These are phyloP conservation scores for Sarocladiaceae sp. DNA, from an alignment of 2,329 filamentous ascomycete genomes.

Conservation along the genomic window DNA sequence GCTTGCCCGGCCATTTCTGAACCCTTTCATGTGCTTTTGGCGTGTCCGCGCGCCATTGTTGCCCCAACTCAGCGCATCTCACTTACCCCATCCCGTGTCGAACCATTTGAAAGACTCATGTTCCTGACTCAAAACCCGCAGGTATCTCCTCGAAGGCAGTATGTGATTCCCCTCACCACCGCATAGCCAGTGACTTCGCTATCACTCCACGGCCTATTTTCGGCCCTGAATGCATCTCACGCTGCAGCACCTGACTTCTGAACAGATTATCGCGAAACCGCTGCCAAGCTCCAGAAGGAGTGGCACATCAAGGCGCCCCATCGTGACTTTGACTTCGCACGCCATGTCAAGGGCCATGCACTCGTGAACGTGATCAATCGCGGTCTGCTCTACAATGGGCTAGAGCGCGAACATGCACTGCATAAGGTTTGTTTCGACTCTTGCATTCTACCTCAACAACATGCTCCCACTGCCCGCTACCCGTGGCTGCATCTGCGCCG, in stretches of 20 bases:
- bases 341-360: constrained; percentile 60
- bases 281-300: constrained; percentile 64
- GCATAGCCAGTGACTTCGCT: background rate
- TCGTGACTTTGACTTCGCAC: constrained; percentile 59
- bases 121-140: constrained; percentile 24
- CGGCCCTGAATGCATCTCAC: no score
- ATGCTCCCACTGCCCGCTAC: background rate
- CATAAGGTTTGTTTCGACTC: constrained; percentile 38
- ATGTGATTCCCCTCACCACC: constrained; percentile 31
- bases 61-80: background rate
- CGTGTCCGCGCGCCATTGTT: background rate
- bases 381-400: constrained; percentile 56
- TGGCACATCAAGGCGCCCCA: constrained; percentile 62
- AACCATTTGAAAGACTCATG: constrained; percentile 10
- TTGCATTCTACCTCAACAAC: background rate
- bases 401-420: constrained; percentile 51
- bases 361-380: constrained; percentile 60
- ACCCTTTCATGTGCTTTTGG: background rate
- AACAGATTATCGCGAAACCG: constrained; percentile 63
- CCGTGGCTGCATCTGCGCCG: background rate
- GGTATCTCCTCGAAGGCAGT: constrained; percentile 61
- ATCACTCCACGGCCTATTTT: no score
- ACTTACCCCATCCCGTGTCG: background rate
- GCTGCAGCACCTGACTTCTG: constrained; percentile 1
- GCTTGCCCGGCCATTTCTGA: background rate